Percentiles rank a stretch among this genome's conserved stretches.
Conservation (phyloP, 495 filamentous ascomycete genomes). For the Tuber melanosporum region DNA sequence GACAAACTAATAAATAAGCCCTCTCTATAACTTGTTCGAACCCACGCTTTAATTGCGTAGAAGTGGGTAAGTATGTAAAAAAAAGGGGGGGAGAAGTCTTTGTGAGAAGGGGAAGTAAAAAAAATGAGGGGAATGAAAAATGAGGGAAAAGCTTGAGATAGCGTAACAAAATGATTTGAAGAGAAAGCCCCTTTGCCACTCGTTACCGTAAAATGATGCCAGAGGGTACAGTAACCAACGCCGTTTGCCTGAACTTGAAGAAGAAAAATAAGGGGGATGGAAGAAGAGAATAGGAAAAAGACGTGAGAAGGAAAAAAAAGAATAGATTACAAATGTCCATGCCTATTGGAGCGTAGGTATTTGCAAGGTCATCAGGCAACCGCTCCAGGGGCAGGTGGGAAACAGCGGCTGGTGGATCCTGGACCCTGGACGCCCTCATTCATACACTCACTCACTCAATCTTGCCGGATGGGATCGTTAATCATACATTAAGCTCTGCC, state of each 20-base stretch:
- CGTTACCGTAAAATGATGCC: slow-evolving; percentile 1
- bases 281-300: neutral
- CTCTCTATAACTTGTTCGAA: neutral
- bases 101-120: slow-evolving; percentile 1
- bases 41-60: neutral
- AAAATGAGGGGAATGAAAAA: slow-evolving; percentile 9
- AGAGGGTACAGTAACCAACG: slow-evolving; percentile 7
- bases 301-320: slow-evolving; percentile 4
- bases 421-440: neutral
- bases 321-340: slow-evolving; percentile 1
- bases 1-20: neutral
- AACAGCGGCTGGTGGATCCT: neutral
- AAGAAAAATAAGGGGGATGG: neutral
- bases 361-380: neutral
- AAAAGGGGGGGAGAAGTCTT: neutral
- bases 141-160: neutral
- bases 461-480: slow-evolving; percentile 38
- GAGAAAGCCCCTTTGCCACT: neutral
- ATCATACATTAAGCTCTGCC: slow-evolving; percentile 48
- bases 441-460: neutral
- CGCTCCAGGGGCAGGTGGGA: neutral
- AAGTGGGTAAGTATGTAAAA: neutral
- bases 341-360: slow-evolving; percentile 2
- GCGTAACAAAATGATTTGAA: neutral
- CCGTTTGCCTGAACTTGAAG: neutral